These are phyloP conservation scores for Sugiyamaella chiloensis DNA, from an alignment of 805 yeast genomes.

Conservation along the genomic window DNA sequence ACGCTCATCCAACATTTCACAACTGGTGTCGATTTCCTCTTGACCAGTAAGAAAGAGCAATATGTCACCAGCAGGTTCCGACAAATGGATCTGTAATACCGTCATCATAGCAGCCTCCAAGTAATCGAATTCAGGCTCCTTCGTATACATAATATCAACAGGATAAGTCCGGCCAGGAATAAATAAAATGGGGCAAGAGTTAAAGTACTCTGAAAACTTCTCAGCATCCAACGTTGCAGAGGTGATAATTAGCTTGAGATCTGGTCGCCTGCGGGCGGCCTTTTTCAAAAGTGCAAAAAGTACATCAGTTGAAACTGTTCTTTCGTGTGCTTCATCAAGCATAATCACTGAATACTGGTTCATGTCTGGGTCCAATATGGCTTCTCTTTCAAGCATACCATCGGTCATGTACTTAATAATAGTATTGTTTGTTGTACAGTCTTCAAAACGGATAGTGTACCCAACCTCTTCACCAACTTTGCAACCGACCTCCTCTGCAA, in stretches of 20 bases:
- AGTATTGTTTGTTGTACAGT: conserved; percentile 61
- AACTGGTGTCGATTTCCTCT: conserved; percentile 86
- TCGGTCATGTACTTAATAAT: conserved; percentile 88
- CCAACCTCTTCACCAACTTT: conserved; percentile 82
- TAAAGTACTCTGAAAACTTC: conserved; percentile 78
- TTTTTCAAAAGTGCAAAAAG: conserved; percentile 77
- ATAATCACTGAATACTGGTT: conserved; percentile 70
- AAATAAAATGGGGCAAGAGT: conserved; percentile 77
- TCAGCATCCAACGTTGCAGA: conserved; percentile 94
- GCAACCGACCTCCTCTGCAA: conserved; percentile 83
- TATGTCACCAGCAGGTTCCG: conserved; percentile 67
- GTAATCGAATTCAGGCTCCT: conserved; percentile 87
- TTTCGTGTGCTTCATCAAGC: conserved; percentile 97
- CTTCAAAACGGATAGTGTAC: conserved; percentile 86
- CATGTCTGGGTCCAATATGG: conserved; percentile 70
- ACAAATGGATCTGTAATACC: conserved; percentile 77
- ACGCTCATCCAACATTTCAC: conserved; percentile 66
- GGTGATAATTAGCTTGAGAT: conserved; percentile 72
- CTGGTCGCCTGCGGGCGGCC: conserved; percentile 58
- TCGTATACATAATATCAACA: conserved; percentile 78
- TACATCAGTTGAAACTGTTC: conserved; percentile 88
- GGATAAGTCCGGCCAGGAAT: conserved; percentile 95
- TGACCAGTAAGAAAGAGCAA: conserved; percentile 92
- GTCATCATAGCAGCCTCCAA: conserved; percentile 86
- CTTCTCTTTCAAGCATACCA: conserved; percentile 89